phyloP scores from a whole-genome alignment of 2,329 filamentous ascomycete genomes.

The Alternaria infectoria region DNA sequence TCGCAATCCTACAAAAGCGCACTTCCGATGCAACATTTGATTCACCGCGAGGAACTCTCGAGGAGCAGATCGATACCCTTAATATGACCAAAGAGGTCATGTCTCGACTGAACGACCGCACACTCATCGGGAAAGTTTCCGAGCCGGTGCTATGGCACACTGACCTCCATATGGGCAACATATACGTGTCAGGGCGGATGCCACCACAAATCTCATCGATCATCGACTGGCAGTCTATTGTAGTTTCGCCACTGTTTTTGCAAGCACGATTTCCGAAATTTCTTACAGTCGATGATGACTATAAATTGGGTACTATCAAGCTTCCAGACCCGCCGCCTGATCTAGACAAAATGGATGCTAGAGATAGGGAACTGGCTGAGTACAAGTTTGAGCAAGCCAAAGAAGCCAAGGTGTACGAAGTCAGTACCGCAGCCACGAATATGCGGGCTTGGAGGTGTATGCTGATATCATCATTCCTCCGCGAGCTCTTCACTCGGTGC shows the following conservation, averaged over 20 bases:
- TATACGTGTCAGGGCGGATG: conserved; percentile 33
- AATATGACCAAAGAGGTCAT: conserved; percentile 20
- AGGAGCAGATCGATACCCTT: conserved; percentile 19
- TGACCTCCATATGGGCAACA: conserved; percentile 50
- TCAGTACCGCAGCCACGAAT: too few relatives aligned
- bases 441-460: too few relatives aligned
- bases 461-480: conserved; percentile 3
- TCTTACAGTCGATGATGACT: conserved; percentile 21
- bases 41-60: conserved; percentile 16
- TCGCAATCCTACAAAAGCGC: conserved; percentile 6
- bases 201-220: conserved; percentile 25
- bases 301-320: conserved; percentile 8
- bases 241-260: conserved; percentile 23
- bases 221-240: conserved; percentile 34
- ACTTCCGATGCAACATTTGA: neutral
- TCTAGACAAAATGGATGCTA: conserved; percentile 13
- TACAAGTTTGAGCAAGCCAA: conserved; percentile 13
- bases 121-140: conserved; percentile 10
- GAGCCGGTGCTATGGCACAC: conserved; percentile 32
- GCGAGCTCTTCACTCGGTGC: conserved; percentile 42
- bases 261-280: conserved; percentile 28
- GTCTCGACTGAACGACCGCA: conserved; percentile 9
- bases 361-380: conserved; percentile 8
- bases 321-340: conserved; percentile 12
- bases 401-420: too few relatives aligned